Conservation (phyloP, 805 yeast genomes). For the Starmerella etchellsii region DNA sequence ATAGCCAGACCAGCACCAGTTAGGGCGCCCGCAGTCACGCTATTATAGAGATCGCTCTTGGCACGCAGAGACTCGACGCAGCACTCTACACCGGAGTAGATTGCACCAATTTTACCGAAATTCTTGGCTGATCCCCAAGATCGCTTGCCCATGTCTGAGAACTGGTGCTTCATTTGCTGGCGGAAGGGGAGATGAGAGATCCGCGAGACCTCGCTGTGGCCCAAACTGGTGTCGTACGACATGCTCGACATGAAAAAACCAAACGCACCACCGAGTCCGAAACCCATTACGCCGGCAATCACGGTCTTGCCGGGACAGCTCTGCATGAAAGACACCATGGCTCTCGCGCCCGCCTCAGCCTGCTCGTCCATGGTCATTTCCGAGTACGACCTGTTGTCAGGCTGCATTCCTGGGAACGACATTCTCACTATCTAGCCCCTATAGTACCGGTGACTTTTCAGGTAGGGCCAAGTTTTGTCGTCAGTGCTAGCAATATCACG, state of each 20-base stretch:
- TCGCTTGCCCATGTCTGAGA: constrained; percentile 81
- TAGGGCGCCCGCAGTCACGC: constrained; percentile 84
- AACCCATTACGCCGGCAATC: constrained; percentile 88
- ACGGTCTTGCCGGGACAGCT: constrained; percentile 92
- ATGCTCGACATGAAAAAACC: constrained; percentile 76
- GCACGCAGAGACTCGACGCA: constrained; percentile 75
- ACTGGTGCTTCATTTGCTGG: constrained; percentile 85
- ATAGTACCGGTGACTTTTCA: too few species aligned
- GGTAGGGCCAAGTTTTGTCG: too few species aligned
- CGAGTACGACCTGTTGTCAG: constrained; percentile 33
- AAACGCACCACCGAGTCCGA: constrained; percentile 87
- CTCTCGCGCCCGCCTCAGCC: constrained; percentile 77
- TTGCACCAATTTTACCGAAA: constrained; percentile 85
- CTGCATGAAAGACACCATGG: constrained; percentile 69
- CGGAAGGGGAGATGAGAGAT: constrained; percentile 77
- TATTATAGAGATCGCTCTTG: constrained; percentile 83
- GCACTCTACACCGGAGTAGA: constrained; percentile 88
- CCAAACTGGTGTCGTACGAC: constrained; percentile 75
- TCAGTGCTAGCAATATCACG: too few species aligned
- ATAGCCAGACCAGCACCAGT: constrained; percentile 94
- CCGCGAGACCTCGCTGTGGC: constrained; percentile 36
- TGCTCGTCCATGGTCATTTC: constrained; percentile 87
- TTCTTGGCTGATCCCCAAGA: constrained; percentile 84
- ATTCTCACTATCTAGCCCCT: constrained; percentile 2
- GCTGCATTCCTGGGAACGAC: constrained; percentile 14